Percentiles rank a stretch among this genome's conserved stretches.
Conservation (phyloP, 2,329 filamentous ascomycete species). For the Colletotrichum sp. region DNA sequence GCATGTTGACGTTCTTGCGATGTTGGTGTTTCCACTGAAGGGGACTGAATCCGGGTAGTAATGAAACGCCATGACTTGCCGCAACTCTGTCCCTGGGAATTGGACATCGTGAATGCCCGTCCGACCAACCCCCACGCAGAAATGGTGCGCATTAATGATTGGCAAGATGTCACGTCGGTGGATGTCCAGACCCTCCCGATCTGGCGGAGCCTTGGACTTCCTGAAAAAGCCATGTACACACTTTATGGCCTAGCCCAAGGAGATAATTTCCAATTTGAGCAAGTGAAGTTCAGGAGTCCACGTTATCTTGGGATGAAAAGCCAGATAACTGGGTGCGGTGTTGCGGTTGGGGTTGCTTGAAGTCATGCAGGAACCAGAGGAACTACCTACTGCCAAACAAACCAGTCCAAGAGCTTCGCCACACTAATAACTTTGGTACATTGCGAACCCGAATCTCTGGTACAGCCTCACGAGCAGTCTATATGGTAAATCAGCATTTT, state of each 20-base stretch:
- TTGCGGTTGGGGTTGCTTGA: neutral
- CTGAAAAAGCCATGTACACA: neutral
- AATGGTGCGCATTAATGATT: neutral
- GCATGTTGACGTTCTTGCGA: slow-evolving; percentile 19
- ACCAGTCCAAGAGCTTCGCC: neutral
- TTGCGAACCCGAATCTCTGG: neutral
- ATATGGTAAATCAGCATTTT: neutral
- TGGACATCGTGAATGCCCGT: neutral
- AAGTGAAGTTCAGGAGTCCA: neutral
- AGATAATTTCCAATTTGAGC: neutral
- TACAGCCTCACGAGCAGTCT: neutral
- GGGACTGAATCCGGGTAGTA: slow-evolving; percentile 8
- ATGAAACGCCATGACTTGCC: neutral
- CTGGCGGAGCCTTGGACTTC: neutral
- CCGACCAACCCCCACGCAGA: neutral
- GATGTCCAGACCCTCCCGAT: neutral
- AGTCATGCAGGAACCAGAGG: neutral
- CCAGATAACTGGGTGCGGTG: neutral
- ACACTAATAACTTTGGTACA: neutral
- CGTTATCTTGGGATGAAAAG: neutral
- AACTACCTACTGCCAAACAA: neutral
- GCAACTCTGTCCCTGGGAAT: neutral
- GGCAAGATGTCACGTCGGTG: neutral
- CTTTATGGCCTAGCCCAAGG: neutral
- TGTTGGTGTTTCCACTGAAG: neutral